Base-by-base conservation (phyloP, 257 asterid species). In the Cordia subcordata region DNA sequence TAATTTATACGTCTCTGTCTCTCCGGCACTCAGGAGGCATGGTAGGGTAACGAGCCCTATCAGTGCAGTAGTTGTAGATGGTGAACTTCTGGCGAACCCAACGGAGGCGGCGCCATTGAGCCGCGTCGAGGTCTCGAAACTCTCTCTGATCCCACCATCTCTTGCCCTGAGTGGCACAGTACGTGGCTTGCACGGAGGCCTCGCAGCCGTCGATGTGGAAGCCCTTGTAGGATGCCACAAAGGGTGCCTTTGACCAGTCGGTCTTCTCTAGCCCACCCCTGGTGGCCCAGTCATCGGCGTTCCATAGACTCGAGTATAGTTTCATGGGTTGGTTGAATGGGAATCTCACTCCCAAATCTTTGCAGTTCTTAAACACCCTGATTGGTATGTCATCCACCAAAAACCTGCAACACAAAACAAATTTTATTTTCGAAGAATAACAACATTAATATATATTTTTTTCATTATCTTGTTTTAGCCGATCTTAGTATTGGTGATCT, bases 301-400 rank as follows among this genome's bases (percentile, higher is more conserved):
- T 83, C 94, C 94, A 85, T 68, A 85, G 47, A 72, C 94, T 85
- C 17, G 94, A 85, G 78, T 85, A 85, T 11, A 85, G 38, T 79
- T 85, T 85, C 94, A 85, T 85, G 19, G 94, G 90, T 77, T 85
- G 94, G 75, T 85, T 62, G 73, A 85, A 85, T 5, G 94, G 94
- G 27, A 79, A 85, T 54, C 55, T 78, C 69, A 85, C 82, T 3
- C 87, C 85, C 69, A 81, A 18, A 6, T 77, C 75, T 49, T 74
- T 80, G 81, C 68, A 76, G 78, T 85, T 85, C 74, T 82, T 85
- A 81, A 85, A 85, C 53, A 72, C 79, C 35, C 94, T 58, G 49
- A 85, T 78, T 4, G 94, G 94, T 8, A 76, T 22, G 13, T 85
- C 83, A 65, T 85, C 94, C 56, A 85, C 88, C 5, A 45, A 70